Percentiles rank a stretch among this genome's conserved stretches.
These are phyloP conservation scores for Chrysanthemum lavandulifolium DNA, from an alignment of 129 eudicot genomes.

Conservation along the genomic window DNA sequence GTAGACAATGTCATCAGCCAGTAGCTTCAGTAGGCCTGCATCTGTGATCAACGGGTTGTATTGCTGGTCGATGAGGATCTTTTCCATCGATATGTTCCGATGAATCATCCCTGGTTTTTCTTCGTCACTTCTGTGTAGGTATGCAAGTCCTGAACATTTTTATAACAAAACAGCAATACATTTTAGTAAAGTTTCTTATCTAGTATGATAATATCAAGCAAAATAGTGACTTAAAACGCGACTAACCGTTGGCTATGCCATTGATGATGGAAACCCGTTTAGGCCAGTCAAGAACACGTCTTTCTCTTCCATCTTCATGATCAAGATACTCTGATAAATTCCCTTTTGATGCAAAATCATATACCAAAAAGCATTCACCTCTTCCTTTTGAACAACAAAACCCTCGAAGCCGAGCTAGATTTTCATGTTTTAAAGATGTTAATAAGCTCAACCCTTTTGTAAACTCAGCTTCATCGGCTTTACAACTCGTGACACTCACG, in stretches of 20 bases:
- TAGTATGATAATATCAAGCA: neutral
- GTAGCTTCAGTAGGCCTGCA: conserved; percentile 73
- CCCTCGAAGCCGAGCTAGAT: conserved; percentile 64
- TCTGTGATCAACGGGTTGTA: conserved; percentile 66
- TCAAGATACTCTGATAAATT: conserved; percentile 58
- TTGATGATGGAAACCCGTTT: conserved; percentile 66
- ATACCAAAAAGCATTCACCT: conserved; percentile 80
- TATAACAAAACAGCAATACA: neutral
- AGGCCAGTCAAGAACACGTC: conserved; percentile 64
- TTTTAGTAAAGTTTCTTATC: neutral
- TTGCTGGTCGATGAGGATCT: conserved; percentile 60
- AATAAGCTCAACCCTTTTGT: conserved; percentile 65
- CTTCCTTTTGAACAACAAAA: conserved; percentile 78
- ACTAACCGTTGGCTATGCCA: conserved; percentile 85
- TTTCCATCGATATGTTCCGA: conserved; percentile 74
- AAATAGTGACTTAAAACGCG: neutral
- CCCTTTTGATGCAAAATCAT: conserved; percentile 76
- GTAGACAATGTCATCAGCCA: conserved; percentile 82
- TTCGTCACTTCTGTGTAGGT: conserved; percentile 34
- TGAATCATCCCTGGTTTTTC: conserved; percentile 64
- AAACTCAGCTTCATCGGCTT: conserved; percentile 82
- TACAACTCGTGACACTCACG: conserved; percentile 64
- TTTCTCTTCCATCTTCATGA: conserved; percentile 35
- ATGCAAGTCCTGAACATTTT: conserved; percentile 42
- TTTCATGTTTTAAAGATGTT: conserved; percentile 67